Evolutionary conservation across 202 grass and related monocot species (phyloP).

Genomic region (Setaria italica): DNA sequence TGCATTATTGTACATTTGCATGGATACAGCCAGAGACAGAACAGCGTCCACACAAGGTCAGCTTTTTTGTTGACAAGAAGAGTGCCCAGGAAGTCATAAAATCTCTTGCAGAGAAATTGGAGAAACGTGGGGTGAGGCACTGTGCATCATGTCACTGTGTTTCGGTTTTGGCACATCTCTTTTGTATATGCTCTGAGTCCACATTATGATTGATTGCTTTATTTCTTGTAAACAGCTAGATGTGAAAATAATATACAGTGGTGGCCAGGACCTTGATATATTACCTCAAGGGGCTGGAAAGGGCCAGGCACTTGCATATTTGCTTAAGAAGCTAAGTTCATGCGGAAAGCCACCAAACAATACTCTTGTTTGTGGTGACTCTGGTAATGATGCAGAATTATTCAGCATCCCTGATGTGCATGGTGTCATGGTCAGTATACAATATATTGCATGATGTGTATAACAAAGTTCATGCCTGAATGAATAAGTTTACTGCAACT

Average conservation of each 20-base stretch:
- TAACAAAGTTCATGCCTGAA: slow-evolving; percentile 8
- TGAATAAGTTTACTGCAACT: slow-evolving; percentile 36
- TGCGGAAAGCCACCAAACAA: slow-evolving; percentile 69
- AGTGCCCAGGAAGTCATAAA: slow-evolving; percentile 75
- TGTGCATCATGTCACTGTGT: slow-evolving; percentile 15
- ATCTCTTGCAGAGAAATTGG: slow-evolving; percentile 64
- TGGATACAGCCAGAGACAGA: slow-evolving; percentile 77
- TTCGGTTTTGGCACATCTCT: neutral
- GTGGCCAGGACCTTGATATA: slow-evolving; percentile 86
- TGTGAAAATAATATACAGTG: slow-evolving; percentile 97
- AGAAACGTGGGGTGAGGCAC: slow-evolving; percentile 69
- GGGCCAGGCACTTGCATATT: slow-evolving; percentile 94
- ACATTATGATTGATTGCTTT: neutral
- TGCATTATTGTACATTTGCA: slow-evolving; percentile 31
- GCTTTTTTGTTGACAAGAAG: slow-evolving; percentile 84
- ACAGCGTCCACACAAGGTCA: slow-evolving; percentile 87
- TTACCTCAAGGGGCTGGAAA: slow-evolving; percentile 91
- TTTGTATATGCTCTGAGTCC: neutral
- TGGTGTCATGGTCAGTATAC: slow-evolving; percentile 90
- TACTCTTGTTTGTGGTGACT: no score
- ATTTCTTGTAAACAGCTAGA: slow-evolving; percentile 65
- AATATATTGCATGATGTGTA: slow-evolving; percentile 31
- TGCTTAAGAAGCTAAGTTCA: slow-evolving; percentile 83
- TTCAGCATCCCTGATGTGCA: slow-evolving; percentile 93
- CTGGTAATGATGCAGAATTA: slow-evolving; percentile 75